Base-by-base conservation (phyloP, 345 rosid genomes). In the Boechera stricta region DNA sequence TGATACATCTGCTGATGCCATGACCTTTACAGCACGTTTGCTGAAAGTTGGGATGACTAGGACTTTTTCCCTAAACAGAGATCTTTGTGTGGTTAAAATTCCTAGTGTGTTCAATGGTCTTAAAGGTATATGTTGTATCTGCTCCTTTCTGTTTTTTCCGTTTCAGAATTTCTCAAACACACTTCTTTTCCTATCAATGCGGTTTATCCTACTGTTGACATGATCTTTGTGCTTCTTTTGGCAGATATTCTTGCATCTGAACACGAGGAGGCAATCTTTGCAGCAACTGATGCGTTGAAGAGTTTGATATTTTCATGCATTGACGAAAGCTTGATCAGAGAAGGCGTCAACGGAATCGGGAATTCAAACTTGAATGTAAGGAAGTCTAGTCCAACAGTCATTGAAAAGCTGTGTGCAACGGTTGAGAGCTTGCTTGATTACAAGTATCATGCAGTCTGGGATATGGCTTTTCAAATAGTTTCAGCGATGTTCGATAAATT, bases 231-330 rank as follows among this genome's bases (percentile, higher is more conserved):
- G 7, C 33, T 70, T 80, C 28, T 66, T 77, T 74, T 84, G 82
- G 76, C 85, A 95, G 99, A 92, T 84, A 85, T 91, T 81, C 10
- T 92, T 81, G 90, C 86, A n/a, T 89, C 92, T 10, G 96, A 92
- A 73, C 97, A 95, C n/a, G 96, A 95, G 82, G 99, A 92, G 85
- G 94, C 99, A 45, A 83, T 92, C 75, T 84, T 84, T 83, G 90
- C 96, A 28, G 93, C 97, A 62, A 86, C 78, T 5, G 96, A 88
- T 76, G 84, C 97, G 11, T 85, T 88, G 44, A 95, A 90, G 84
- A 87, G 78, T 79, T 82, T 89, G 70, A 88, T 95, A 76, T 61
- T 72, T 65, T 77, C 84, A 52, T 92, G 99, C 64, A 55, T 95
- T 70, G 98, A 95, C 72, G 94, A 91, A 49, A 73, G 80, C 55